phyloP scores from a whole-genome alignment of 768 basidiomycete genomes.

The Suillus ampliporus region DNA sequence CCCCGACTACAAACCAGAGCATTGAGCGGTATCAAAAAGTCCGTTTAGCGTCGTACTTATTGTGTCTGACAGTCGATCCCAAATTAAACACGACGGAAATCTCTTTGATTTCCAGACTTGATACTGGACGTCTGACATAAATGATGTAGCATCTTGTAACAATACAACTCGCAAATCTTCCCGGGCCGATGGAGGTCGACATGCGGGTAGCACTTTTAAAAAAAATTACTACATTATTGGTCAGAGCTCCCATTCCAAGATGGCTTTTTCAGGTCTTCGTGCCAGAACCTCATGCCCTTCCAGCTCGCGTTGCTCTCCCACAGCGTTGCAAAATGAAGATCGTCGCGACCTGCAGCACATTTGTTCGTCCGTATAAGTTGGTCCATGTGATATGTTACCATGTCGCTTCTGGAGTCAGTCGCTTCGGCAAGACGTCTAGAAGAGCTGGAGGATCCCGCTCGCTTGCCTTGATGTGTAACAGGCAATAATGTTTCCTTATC shows the following conservation, averaged over 20 bases:
- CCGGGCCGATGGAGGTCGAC: not conserved
- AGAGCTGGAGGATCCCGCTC: not conserved
- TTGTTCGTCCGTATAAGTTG: not conserved
- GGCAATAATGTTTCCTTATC: not conserved
- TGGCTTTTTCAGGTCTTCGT: not conserved
- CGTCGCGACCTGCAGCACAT: not conserved
- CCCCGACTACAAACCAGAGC: conserved; percentile 68
- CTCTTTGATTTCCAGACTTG: too few relatives aligned
- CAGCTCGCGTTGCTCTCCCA: conserved; percentile 4
- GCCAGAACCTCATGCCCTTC: conserved; percentile 6
- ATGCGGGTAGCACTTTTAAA: not conserved
- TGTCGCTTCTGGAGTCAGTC: not conserved
- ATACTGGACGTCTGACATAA: not conserved
- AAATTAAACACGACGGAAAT: too few relatives aligned
- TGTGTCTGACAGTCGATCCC: too few relatives aligned
- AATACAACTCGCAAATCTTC: not conserved
- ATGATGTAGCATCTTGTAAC: not conserved
- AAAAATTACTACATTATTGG: too few relatives aligned
- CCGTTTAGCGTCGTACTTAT: too few relatives aligned
- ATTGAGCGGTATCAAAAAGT: not conserved
- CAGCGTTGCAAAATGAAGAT: not conserved
- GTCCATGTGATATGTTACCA: not conserved
- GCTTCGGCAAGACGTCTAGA: not conserved
- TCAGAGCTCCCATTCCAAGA: not conserved
- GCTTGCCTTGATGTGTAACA: not conserved